Percentiles rank a stretch among this genome's conserved stretches.
Conservation (phyloP, 306 rosid species). For the Acacia crassicarpa region DNA sequence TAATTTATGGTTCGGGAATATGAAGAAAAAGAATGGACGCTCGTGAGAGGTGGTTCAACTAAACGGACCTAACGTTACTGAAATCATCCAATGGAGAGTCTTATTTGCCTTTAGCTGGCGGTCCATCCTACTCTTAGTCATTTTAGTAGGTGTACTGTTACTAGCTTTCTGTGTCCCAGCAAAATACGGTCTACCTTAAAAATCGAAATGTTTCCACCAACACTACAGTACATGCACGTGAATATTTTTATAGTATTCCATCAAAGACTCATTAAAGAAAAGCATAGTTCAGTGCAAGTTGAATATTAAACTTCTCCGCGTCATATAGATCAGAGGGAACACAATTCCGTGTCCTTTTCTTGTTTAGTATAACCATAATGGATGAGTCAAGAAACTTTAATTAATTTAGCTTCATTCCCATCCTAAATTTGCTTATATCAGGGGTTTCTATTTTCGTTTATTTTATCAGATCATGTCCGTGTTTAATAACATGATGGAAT, state of each 20-base stretch:
- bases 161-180: background rate
- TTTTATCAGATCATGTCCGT: background rate
- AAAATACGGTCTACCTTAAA: slow-evolving; percentile 1
- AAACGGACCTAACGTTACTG: background rate
- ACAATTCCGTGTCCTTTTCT: background rate
- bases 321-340: background rate
- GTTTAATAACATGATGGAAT: background rate
- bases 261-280: background rate
- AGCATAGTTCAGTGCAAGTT: background rate
- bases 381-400: background rate
- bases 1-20: background rate
- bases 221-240: slow-evolving; percentile 1
- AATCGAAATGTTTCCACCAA: background rate
- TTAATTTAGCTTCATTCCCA: background rate
- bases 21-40: background rate
- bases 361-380: background rate
- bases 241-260: background rate
- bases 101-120: background rate
- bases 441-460: background rate
- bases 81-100: background rate
- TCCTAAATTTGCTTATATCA: background rate
- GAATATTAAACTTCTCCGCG: background rate
- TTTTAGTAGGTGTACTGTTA: background rate
- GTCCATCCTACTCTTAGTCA: background rate
- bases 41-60: background rate